Conservation (phyloP, 306 rosid species). For the Malus asiatica region DNA sequence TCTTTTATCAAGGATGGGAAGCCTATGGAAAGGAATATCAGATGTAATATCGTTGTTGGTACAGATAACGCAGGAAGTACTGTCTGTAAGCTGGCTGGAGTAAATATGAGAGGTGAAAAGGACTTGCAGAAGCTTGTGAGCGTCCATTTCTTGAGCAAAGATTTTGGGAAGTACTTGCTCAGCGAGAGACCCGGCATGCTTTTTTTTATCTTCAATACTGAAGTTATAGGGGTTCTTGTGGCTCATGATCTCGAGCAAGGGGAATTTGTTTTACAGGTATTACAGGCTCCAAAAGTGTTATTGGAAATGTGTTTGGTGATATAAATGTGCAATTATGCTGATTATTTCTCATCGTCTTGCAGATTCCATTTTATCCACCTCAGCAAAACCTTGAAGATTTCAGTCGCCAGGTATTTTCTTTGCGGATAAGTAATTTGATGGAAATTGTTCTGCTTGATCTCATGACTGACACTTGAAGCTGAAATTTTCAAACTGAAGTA, state of each 20-base stretch:
- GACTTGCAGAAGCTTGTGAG: conserved; percentile 88
- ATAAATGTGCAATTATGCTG: conserved; percentile 13
- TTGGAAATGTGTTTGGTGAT: neutral
- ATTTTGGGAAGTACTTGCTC: conserved; percentile 81
- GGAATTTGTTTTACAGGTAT: conserved; percentile 92
- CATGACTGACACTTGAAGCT: conserved; percentile 27
- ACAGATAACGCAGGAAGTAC: conserved; percentile 89
- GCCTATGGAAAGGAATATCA: conserved; percentile 41
- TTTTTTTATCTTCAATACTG: conserved; percentile 78
- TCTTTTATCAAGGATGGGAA: conserved; percentile 52
- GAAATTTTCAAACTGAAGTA: conserved; percentile 57
- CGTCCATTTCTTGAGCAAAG: conserved; percentile 78
- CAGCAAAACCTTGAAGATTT: conserved; percentile 80
- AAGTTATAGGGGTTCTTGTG: conserved; percentile 90
- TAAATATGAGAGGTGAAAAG: conserved; percentile 77
- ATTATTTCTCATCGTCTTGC: conserved; percentile 24
- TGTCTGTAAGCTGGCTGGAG: conserved; percentile 69
- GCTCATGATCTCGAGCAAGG: conserved; percentile 95
- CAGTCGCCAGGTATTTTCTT: conserved; percentile 49
- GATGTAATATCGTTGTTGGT: conserved; percentile 63
- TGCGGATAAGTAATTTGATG: neutral
- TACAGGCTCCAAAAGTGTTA: conserved; percentile 9
- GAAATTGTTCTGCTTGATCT: neutral
- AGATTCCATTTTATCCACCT: conserved; percentile 96
- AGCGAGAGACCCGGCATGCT: conserved; percentile 91